Percentiles rank a stretch among this genome's conserved stretches.
Evolutionary conservation across 1,139 yeast species (phyloP).

Genomic region (Candida sanyaensis): DNA sequence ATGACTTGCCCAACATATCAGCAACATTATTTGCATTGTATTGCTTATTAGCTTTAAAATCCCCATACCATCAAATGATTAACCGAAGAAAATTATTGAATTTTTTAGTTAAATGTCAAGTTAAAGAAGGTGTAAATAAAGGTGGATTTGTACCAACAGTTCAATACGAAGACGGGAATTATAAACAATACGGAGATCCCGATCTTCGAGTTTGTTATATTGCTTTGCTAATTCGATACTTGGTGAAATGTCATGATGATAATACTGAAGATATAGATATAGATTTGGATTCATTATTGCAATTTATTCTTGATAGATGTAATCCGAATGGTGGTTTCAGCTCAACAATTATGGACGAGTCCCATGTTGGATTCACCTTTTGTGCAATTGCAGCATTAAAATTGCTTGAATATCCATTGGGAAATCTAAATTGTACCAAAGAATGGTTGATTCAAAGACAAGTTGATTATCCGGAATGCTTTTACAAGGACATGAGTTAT

Average conservation of each 20-base stretch:
- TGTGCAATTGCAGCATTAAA: slow-evolving; percentile 75
- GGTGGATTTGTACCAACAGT: slow-evolving; percentile 49
- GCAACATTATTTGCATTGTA: slow-evolving; percentile 69
- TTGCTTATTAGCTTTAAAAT: slow-evolving; percentile 48
- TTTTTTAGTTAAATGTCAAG: slow-evolving; percentile 58
- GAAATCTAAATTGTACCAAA: slow-evolving; percentile 36
- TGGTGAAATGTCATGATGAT: slow-evolving; percentile 39
- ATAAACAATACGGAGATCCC: slow-evolving; percentile 52
- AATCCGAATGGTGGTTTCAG: slow-evolving; percentile 69
- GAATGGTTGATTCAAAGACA: slow-evolving; percentile 71
- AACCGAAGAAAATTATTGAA: slow-evolving; percentile 48
- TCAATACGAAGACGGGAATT: slow-evolving; percentile 21
- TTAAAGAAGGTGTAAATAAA: slow-evolving; percentile 53
- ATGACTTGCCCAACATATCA: slow-evolving; percentile 64
- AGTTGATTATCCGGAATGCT: slow-evolving; percentile 34
- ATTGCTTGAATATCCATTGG: slow-evolving; percentile 35
- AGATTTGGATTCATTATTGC: slow-evolving; percentile 36
- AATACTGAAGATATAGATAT: slow-evolving; percentile 32
- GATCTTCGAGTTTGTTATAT: slow-evolving; percentile 79
- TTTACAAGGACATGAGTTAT: slow-evolving; percentile 26
- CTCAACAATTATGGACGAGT: slow-evolving; percentile 48
- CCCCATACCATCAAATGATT: slow-evolving; percentile 36
- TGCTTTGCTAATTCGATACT: slow-evolving; percentile 62
- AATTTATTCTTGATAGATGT: slow-evolving; percentile 44
- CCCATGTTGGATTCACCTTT: slow-evolving; percentile 87